Conservation (phyloP, 345 rosid species). For the Camelina sativa region DNA sequence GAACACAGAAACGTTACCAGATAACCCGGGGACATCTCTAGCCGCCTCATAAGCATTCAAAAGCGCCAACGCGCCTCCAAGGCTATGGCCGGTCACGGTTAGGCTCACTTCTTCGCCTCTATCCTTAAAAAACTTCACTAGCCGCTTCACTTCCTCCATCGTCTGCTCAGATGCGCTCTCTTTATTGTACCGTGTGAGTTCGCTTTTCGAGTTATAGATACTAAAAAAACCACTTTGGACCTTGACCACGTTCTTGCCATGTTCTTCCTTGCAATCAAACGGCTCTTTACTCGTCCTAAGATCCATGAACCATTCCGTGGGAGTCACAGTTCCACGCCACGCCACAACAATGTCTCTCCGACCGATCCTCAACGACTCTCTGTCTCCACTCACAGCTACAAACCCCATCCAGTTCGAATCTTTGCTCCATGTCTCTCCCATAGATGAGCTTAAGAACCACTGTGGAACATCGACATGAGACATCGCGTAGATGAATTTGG, state of each 20-base stretch:
- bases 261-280: constrained; percentile 33
- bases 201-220: constrained; percentile 59
- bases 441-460: constrained; percentile 54
- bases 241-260: constrained; percentile 44
- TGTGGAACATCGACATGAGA: constrained; percentile 64
- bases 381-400: constrained; percentile 58
- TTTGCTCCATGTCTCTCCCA: constrained; percentile 69
- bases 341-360: constrained; percentile 65
- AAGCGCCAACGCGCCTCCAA: constrained; percentile 69
- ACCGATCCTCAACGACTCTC: constrained; percentile 54
- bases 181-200: constrained; percentile 57
- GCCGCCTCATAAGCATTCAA: constrained; percentile 63
- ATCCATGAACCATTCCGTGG: constrained; percentile 65
- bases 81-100: constrained; percentile 63
- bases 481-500: constrained; percentile 66
- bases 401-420: constrained; percentile 81
- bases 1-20: constrained; percentile 53
- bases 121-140: constrained; percentile 43
- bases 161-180: constrained; percentile 64
- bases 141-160: constrained; percentile 55
- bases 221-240: constrained; percentile 62
- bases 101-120: constrained; percentile 62
- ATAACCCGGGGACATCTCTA: constrained; percentile 47
- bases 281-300: constrained; percentile 50
- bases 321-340: constrained; percentile 77